Base-by-base conservation (phyloP, 164 flowering plant genomes). In the Chimonanthus praecox region DNA sequence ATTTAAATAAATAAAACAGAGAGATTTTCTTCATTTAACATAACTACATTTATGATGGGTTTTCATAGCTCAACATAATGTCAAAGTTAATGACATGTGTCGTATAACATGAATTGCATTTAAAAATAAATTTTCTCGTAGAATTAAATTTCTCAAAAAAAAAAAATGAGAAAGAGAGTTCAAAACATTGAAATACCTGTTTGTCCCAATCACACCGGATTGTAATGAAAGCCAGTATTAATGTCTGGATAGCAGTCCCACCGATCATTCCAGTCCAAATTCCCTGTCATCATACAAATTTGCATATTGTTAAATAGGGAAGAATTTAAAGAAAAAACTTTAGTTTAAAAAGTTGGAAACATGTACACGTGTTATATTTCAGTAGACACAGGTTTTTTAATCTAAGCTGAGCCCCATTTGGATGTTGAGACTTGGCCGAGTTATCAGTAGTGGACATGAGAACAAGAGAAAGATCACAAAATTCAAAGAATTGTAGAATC, bases 221-320 rank as follows among this genome's bases (percentile, higher is more conserved):
- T 18, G 87, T 84, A 18, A 88, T 84, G 64, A 86, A 71, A 45
- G 70, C 75, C 61, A 90, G 74, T 44, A 90, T 83, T 76, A 89
- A 54, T 1, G 95, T 90, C 69, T 90, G 92, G 46, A 87, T 58
- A 5, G 86, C 87, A 9, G 92, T 88, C 47, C 95, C 92, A 5
- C 95, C 95, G 6, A 90, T 90, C 95, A 90, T 87, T 21, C 95
- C 95, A 16, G 80, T 86, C 95, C 92, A 90, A 46, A 88, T 83
- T 4, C 95, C 95, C 94, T 90, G 65, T 5, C 10, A 65, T 44
- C n/a, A 10, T 16, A 11, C 65, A 62, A n/a, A 33, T 66, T 18
- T 20, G 16, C 4, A 6, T 63, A 16, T 16, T 49, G 44, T 69
- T 48, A 6, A 49, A 20, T 33, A 33, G 33, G 33, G 33, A 54